Evolutionary conservation across 345 rosid species (phyloP).

Genomic region (Carallia brachiata): DNA sequence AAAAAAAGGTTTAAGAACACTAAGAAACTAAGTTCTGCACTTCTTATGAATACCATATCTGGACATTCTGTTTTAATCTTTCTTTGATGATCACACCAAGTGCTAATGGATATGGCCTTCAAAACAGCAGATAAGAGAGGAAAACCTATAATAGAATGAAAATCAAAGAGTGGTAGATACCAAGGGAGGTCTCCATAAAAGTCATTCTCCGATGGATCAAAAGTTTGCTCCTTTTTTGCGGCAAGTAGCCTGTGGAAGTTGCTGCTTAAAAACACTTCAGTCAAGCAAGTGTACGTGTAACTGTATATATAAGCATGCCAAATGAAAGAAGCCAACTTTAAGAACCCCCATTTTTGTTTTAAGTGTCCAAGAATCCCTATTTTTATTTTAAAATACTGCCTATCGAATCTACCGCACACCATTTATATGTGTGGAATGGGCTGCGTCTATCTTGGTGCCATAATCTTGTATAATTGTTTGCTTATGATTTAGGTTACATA

Average conservation of each 20-base stretch:
- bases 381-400: no score
- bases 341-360: no score
- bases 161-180: background rate
- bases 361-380: no score
- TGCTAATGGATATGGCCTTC: background rate
- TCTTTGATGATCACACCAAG: background rate
- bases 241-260: background rate
- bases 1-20: background rate
- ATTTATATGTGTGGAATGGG: no score
- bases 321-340: no score
- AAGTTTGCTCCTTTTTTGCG: background rate
- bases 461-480: no score
- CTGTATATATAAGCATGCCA: no score
- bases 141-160: background rate
- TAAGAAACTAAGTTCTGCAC: background rate
- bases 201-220: conserved; percentile 23
- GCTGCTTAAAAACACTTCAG: background rate
- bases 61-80: background rate
- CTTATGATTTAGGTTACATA: no score
- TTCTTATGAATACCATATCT: background rate
- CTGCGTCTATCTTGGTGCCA: no score
- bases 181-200: conserved; percentile 20
- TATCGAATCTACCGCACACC: no score
- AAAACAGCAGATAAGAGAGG: background rate
- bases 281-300: no score